These are phyloP conservation scores for Chlorophyllum brunneum DNA, from an alignment of 768 basidiomycete species.

Conservation along the genomic window DNA sequence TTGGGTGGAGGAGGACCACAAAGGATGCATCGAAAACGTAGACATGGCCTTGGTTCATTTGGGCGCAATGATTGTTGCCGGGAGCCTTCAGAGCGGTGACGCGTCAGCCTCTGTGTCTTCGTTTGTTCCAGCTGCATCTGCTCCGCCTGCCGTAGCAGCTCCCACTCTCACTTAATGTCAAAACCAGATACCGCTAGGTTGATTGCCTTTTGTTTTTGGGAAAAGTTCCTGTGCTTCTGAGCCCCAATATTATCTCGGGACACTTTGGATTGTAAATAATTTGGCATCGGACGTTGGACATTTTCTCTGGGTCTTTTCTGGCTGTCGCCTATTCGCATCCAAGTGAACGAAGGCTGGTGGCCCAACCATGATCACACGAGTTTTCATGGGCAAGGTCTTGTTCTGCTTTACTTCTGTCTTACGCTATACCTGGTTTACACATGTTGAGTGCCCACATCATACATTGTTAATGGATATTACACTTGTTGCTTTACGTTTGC, in stretches of 20 bases:
- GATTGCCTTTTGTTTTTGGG: no score
- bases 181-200: no score
- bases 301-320: no score
- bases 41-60: slow-evolving; percentile 5
- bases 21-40: slow-evolving; percentile 5
- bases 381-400: neutral
- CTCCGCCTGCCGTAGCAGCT: neutral
- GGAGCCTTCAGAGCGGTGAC: neutral
- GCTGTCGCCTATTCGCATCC: no score
- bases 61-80: slow-evolving; percentile 7
- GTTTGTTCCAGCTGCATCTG: neutral
- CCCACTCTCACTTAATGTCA: neutral
- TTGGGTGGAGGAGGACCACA: neutral
- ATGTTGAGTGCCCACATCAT: neutral
- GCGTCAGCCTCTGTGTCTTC: neutral
- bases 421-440: neutral
- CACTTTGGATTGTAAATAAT: no score
- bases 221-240: no score
- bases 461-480: neutral
- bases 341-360: no score
- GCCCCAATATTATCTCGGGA: no score
- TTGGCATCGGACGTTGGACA: no score
- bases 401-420: neutral
- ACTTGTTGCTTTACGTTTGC: neutral
- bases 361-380: neutral